Evolutionary conservation across 2,329 filamentous ascomycete genomes (phyloP).

Genomic region (Penicillium verrucosum): DNA sequence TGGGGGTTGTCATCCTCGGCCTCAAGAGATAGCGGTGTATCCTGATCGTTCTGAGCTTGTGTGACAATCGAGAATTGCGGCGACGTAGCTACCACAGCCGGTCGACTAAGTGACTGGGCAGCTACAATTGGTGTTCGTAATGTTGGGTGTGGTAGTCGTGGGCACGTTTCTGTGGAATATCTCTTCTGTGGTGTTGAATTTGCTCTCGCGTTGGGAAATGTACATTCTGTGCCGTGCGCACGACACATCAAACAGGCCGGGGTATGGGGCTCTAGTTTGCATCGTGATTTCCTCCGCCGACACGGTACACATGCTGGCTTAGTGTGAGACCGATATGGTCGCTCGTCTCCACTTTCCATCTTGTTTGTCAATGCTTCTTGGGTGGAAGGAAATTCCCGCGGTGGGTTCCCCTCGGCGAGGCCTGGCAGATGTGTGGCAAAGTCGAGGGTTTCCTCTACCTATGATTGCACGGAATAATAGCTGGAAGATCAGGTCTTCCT

Average conservation of each 20-base stretch:
- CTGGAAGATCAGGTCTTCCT: neutral
- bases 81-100: neutral
- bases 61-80: neutral
- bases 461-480: neutral
- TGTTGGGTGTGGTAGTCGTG: neutral
- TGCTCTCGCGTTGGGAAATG: constrained; percentile 6
- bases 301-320: constrained; percentile 16
- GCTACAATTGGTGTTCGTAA: neutral
- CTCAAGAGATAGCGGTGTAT: constrained; percentile 6
- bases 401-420: neutral
- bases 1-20: constrained; percentile 16
- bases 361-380: neutral
- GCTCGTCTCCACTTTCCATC: constrained; percentile 7
- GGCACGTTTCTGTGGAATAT: neutral
- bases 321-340: constrained; percentile 18
- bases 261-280: constrained; percentile 6
- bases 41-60: neutral
- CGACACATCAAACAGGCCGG: constrained; percentile 16
- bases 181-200: neutral
- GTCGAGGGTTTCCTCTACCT: neutral
- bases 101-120: neutral
- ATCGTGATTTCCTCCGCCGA: constrained; percentile 16
- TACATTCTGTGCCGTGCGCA: constrained; percentile 15
- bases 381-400: neutral
- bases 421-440: neutral